Evolutionary conservation across 768 basidiomycete species (phyloP), one percentile per base, ranked within the genome.

Genomic region (Russula sp.): DNA sequence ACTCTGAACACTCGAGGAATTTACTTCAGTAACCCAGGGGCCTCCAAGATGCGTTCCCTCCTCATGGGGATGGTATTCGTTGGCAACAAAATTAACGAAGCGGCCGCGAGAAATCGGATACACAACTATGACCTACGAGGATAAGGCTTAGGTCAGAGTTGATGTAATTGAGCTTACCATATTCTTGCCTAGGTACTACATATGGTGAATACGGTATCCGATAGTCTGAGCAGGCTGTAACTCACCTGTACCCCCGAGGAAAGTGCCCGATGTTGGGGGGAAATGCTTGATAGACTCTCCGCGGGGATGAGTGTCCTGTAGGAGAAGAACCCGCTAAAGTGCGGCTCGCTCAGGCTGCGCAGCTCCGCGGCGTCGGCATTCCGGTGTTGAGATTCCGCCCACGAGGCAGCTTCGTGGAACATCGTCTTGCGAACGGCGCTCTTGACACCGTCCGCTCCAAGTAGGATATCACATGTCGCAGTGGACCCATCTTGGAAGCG

Each of bases 381-480:
- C 36, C 72, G 71, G 8, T 76, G 75, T 3, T 74, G 76, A 64
- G 77, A 77, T 68, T 79, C 79, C 1, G 67, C 72, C 20, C 61
- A 57, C 5, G 22, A 32, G 3, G 73, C 72, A 1, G 69, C 62
- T 61, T 75, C 73, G 1, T 67, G 65, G 63, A 78, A 75, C 68
- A 85, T 70, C 51, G 53, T 56, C 7, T 67, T 63, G 26, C 80
- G 76, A 22, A 76, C 81, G 63, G 76, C 77, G 34, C 85, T 87
- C 73, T 83, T 84, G 64, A 88, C 64, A 7, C 87, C 87, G 67
- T 89, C 87, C 20, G 86, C 86, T 42, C 86, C 87, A 57, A 89
- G 73, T 46, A 90, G 80, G 11, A 89, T 71, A 71, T 90, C 87
- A 70, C 86, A 89, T 22, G 77, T 76, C 4, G 84, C 77, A 11